Percentiles rank a stretch among this genome's conserved stretches.
Evolutionary conservation across 208 protist genomes (phyloP).

Genomic region (Tritrichomonas foetus): DNA sequence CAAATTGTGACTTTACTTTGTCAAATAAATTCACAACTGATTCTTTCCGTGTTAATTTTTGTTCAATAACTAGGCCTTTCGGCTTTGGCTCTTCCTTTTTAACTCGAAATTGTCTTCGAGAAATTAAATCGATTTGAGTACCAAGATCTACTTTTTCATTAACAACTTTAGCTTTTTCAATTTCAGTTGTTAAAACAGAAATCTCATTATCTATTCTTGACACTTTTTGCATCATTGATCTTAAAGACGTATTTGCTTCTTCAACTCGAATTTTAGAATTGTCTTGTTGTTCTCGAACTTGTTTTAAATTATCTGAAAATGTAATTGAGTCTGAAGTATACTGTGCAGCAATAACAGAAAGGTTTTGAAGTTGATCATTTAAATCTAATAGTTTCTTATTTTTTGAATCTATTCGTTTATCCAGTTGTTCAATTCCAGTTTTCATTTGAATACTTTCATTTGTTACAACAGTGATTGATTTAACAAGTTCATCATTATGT

Average conservation of each 20-base stretch:
- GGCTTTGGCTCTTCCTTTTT: too few species aligned
- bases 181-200: background rate
- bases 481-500: background rate
- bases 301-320: constrained; percentile 9
- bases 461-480: background rate
- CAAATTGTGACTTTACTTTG: background rate
- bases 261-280: background rate
- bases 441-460: background rate
- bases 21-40: background rate
- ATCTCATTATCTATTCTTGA: background rate
- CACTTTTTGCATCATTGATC: background rate
- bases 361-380: background rate
- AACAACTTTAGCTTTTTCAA: background rate
- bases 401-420: background rate
- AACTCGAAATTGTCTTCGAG: background rate
- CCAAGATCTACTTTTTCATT: background rate
- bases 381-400: background rate
- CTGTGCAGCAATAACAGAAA: background rate
- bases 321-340: background rate
- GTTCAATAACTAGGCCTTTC: too few species aligned
- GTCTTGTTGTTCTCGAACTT: background rate
- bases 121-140: background rate
- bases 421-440: background rate
- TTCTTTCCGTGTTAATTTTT: background rate
- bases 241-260: background rate